These are phyloP conservation scores for Candida berthetii DNA, from an alignment of 805 yeast genomes.

Conservation along the genomic window DNA sequence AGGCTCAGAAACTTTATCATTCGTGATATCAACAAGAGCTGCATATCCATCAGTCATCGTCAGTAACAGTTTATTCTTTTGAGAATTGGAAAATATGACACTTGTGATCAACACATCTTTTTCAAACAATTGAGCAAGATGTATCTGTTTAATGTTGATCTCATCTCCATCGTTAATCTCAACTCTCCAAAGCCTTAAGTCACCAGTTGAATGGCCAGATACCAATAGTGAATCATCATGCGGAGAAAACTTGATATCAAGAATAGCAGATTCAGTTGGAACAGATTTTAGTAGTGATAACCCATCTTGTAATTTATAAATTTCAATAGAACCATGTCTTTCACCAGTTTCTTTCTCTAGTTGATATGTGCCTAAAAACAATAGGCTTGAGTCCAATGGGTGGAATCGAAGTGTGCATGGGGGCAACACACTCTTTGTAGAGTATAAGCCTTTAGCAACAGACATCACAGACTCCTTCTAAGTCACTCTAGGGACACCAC, in stretches of 20 bases:
- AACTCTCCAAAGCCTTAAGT: slow-evolving; percentile 55
- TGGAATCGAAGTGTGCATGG: slow-evolving; percentile 76
- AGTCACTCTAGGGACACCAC: too few species aligned
- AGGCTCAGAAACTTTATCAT: slow-evolving; percentile 7
- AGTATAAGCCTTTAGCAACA: slow-evolving; percentile 5
- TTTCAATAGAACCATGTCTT: slow-evolving; percentile 60
- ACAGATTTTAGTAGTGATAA: slow-evolving; percentile 19
- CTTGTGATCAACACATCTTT: slow-evolving; percentile 54
- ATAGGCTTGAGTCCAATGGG: slow-evolving; percentile 37
- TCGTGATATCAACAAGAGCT: slow-evolving; percentile 31
- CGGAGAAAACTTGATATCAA: slow-evolving; percentile 72
- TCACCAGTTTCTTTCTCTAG: slow-evolving; percentile 51
- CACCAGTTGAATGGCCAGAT: slow-evolving; percentile 81
- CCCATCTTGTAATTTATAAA: slow-evolving; percentile 19
- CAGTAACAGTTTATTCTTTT: slow-evolving; percentile 32
- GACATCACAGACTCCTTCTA: not conserved
- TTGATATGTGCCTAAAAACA: slow-evolving; percentile 78
- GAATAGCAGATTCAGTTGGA: slow-evolving; percentile 53
- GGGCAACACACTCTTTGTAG: slow-evolving; percentile 50
- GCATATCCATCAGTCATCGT: slow-evolving; percentile 69
- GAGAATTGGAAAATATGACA: slow-evolving; percentile 45
- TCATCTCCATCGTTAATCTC: slow-evolving; percentile 1
- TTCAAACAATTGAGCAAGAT: slow-evolving; percentile 41
- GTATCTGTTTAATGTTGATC: slow-evolving; percentile 17
- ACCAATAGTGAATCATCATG: slow-evolving; percentile 39